A percentile compares a stretch with the other conserved stretches of the same genome.
Conservation (phyloP, 2,329 filamentous ascomycete genomes). For the Microdochium nivale region DNA sequence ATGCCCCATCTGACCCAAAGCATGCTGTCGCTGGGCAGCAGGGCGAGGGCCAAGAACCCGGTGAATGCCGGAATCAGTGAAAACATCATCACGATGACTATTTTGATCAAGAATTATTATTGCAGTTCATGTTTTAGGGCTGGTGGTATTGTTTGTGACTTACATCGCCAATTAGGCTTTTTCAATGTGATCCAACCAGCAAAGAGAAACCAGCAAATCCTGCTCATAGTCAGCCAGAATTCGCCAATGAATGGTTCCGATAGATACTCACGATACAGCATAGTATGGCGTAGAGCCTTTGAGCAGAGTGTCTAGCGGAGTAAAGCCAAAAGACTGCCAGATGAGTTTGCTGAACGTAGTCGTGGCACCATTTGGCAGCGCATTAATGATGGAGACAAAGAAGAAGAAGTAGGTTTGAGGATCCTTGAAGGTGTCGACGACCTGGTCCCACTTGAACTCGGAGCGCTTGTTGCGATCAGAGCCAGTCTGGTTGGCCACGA, state of each 20-base stretch:
- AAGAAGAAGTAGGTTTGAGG: slow-evolving; percentile 25
- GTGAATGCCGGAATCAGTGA: slow-evolving; percentile 20
- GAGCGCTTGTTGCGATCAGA: slow-evolving; percentile 15
- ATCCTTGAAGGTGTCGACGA: slow-evolving; percentile 17
- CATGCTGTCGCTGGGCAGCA: slow-evolving; percentile 11
- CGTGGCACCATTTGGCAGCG: slow-evolving; percentile 22
- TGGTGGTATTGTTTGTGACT: slow-evolving; percentile 2
- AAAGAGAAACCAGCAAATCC: slow-evolving; percentile 18
- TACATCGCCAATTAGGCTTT: slow-evolving; percentile 18
- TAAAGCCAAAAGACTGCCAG: slow-evolving; percentile 23
- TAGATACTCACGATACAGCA: slow-evolving; percentile 4
- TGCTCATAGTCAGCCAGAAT: not conserved
- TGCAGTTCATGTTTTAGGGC: not conserved
- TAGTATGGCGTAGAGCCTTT: slow-evolving; percentile 21
- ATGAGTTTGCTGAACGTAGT: slow-evolving; percentile 22
- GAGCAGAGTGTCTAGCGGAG: slow-evolving; percentile 18
- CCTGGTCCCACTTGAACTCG: slow-evolving; percentile 19
- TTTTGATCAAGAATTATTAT: slow-evolving; percentile 6
- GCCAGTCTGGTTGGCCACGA: slow-evolving; percentile 18
- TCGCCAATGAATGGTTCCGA: not conserved
- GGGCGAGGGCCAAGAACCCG: slow-evolving; percentile 19
- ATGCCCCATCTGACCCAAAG: slow-evolving; percentile 23
- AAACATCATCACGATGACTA: slow-evolving; percentile 14
- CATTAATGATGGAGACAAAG: slow-evolving; percentile 22
- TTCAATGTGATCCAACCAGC: slow-evolving; percentile 13